These are phyloP conservation scores for Gentiana macrophylla DNA, from an alignment of 257 asterid genomes.

Conservation along the genomic window DNA sequence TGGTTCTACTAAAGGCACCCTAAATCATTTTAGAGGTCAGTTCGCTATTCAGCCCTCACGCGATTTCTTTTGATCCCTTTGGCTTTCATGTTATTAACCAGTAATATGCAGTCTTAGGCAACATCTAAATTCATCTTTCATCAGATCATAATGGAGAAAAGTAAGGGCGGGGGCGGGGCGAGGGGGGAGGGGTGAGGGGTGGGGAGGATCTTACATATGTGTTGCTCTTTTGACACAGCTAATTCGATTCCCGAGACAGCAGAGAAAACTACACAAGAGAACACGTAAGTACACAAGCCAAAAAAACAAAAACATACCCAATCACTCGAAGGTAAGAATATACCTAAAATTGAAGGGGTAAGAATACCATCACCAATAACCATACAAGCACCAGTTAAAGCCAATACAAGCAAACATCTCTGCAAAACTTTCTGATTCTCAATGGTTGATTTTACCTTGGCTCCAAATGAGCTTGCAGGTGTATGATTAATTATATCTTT, in stretches of 20 bases:
- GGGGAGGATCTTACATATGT: constrained; percentile 48
- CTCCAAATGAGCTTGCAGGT: constrained; percentile 49
- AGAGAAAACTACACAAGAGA: constrained; percentile 59
- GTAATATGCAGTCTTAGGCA: too few relatives aligned
- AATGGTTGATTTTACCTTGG: constrained; percentile 51
- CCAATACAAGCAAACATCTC: constrained; percentile 57
- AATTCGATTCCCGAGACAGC: constrained; percentile 90
- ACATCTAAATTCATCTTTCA: too few relatives aligned
- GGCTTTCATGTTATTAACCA: too few relatives aligned
- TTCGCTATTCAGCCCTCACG: too few relatives aligned
- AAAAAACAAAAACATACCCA: background rate
- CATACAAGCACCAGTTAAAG: constrained; percentile 95
- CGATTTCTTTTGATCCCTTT: too few relatives aligned
- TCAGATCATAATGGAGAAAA: too few relatives aligned
- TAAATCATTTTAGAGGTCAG: too few relatives aligned
- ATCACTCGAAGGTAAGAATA: background rate
- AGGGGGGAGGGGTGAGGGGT: too few relatives aligned
- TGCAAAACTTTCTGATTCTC: constrained; percentile 72
- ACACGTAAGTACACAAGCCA: constrained; percentile 5
- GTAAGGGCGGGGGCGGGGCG: too few relatives aligned
- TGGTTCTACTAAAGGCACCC: too few relatives aligned
- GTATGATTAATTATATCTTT: constrained; percentile 41
- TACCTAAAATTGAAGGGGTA: constrained; percentile 83
- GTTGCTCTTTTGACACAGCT: constrained; percentile 73
- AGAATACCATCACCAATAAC: constrained; percentile 92